These are phyloP conservation scores for Penicillium decumbens DNA, from an alignment of 2,329 filamentous ascomycete genomes.

Conservation along the genomic window DNA sequence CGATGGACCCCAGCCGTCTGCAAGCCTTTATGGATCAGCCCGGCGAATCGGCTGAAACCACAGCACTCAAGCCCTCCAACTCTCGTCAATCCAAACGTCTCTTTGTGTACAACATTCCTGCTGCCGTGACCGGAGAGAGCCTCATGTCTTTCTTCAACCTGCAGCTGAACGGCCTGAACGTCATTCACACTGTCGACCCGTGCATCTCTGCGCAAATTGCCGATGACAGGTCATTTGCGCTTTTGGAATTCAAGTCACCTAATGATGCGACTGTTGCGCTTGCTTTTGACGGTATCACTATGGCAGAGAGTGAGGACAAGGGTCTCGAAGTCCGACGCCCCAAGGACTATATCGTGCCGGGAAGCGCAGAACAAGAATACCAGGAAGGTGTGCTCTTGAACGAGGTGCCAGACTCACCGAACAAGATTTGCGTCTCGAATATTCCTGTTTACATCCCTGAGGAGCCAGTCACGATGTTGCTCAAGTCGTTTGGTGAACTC, in stretches of 20 bases:
- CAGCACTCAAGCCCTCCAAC: slow-evolving; percentile 86
- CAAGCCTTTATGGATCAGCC: slow-evolving; percentile 95
- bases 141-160: slow-evolving; percentile 88
- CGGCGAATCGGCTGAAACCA: slow-evolving; percentile 62
- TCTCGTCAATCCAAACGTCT: slow-evolving; percentile 92
- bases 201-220: slow-evolving; percentile 80
- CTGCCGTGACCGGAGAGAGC: slow-evolving; percentile 66
- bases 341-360: slow-evolving; percentile 93
- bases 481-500: slow-evolving; percentile 85
- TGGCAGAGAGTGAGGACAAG: slow-evolving; percentile 66
- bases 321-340: slow-evolving; percentile 73
- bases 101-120: slow-evolving; percentile 76
- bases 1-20: slow-evolving; percentile 88
- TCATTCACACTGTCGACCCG: slow-evolving; percentile 76
- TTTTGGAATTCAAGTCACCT: slow-evolving; percentile 84
- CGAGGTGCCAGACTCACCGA: slow-evolving; percentile 81
- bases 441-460: slow-evolving; percentile 84
- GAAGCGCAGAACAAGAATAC: slow-evolving; percentile 66
- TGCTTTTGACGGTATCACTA: slow-evolving; percentile 81
- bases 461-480: slow-evolving; percentile 83
- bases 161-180: slow-evolving; percentile 93
- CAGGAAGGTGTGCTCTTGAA: slow-evolving; percentile 73
- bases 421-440: slow-evolving; percentile 91
- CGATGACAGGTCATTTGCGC: slow-evolving; percentile 71
- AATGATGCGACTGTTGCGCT: slow-evolving; percentile 87